Evolutionary conservation across 2,329 filamentous ascomycete genomes (phyloP).

Genomic region (Verticillium albo-atrum): DNA sequence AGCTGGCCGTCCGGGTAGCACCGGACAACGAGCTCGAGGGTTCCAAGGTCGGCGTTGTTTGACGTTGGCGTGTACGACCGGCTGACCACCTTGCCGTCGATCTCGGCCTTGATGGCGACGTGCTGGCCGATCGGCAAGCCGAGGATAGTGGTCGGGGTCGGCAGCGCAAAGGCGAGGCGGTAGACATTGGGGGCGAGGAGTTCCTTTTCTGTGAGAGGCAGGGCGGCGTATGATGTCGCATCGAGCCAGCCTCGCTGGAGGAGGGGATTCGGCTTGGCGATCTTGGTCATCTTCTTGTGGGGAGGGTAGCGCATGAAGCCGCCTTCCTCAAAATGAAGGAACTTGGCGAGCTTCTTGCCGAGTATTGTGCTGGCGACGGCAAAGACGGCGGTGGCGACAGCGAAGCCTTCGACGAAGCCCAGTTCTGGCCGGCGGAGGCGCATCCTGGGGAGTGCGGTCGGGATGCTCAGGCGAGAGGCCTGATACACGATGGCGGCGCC

Average conservation of each 20-base stretch:
- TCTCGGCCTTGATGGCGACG: slow-evolving; percentile 43
- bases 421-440: neutral
- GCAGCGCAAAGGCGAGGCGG: slow-evolving; percentile 43
- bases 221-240: slow-evolving; percentile 38
- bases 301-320: slow-evolving; percentile 28
- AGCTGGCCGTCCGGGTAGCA: slow-evolving; percentile 46
- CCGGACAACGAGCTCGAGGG: slow-evolving; percentile 46
- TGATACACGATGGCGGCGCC: slow-evolving; percentile 16
- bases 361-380: slow-evolving; percentile 24
- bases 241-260: slow-evolving; percentile 43
- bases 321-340: slow-evolving; percentile 26
- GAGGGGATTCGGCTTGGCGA: slow-evolving; percentile 31
- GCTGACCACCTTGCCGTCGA: slow-evolving; percentile 39
- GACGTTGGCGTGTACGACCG: slow-evolving; percentile 52
- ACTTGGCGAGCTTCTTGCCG: slow-evolving; percentile 21
- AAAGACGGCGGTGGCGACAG: slow-evolving; percentile 27
- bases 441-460: slow-evolving; percentile 12
- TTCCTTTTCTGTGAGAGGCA: slow-evolving; percentile 37
- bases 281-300: slow-evolving; percentile 33
- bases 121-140: slow-evolving; percentile 55
- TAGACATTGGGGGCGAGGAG: slow-evolving; percentile 38
- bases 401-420: slow-evolving; percentile 31
- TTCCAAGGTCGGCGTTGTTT: slow-evolving; percentile 43
- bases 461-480: slow-evolving; percentile 9
- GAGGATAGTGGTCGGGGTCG: slow-evolving; percentile 35